phyloP scores from a whole-genome alignment of 2,329 filamentous ascomycete genomes.

The Arthrobotrys entomopaga region DNA sequence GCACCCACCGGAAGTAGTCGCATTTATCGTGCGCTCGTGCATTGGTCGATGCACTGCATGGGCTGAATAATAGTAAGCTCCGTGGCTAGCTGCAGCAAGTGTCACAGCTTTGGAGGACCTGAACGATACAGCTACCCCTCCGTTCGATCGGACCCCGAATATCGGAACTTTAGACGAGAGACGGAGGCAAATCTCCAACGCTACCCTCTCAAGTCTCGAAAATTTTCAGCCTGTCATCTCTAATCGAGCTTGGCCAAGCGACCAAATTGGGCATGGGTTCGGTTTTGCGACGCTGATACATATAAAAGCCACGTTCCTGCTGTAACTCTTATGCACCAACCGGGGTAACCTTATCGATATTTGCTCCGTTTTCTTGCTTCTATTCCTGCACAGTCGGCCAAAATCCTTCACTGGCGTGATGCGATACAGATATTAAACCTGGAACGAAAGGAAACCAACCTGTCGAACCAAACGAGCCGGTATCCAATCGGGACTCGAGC shows the following conservation, averaged over 20 bases:
- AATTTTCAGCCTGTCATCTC: constrained; percentile 40
- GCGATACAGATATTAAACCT: constrained; percentile 20
- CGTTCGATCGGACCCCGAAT: constrained; percentile 47
- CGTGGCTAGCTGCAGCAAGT: constrained; percentile 29
- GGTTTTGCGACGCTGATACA: constrained; percentile 36
- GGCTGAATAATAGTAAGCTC: constrained; percentile 19
- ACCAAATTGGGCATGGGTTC: constrained; percentile 36
- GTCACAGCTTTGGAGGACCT: constrained; percentile 34
- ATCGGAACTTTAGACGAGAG: constrained; percentile 47
- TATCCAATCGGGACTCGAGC: constrained; percentile 51
- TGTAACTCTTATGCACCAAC: constrained; percentile 40
- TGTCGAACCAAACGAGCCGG: constrained; percentile 21
- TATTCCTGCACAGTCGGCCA: constrained; percentile 24
- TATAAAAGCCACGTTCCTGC: constrained; percentile 55
- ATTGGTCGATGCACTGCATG: constrained; percentile 6
- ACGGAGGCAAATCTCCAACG: constrained; percentile 37
- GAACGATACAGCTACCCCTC: constrained; percentile 36
- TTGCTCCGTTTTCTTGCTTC: constrained; percentile 10
- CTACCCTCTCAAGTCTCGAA: constrained; percentile 2
- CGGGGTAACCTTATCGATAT: constrained; percentile 51
- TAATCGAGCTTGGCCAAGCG: background rate
- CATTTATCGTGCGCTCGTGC: constrained; percentile 13
- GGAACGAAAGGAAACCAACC: constrained; percentile 15
- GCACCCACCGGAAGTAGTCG: constrained; percentile 4
- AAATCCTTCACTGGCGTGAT: constrained; percentile 24